These are phyloP conservation scores for Aspergillus phoenicis DNA, from an alignment of 2,329 filamentous ascomycete species.

Conservation along the genomic window DNA sequence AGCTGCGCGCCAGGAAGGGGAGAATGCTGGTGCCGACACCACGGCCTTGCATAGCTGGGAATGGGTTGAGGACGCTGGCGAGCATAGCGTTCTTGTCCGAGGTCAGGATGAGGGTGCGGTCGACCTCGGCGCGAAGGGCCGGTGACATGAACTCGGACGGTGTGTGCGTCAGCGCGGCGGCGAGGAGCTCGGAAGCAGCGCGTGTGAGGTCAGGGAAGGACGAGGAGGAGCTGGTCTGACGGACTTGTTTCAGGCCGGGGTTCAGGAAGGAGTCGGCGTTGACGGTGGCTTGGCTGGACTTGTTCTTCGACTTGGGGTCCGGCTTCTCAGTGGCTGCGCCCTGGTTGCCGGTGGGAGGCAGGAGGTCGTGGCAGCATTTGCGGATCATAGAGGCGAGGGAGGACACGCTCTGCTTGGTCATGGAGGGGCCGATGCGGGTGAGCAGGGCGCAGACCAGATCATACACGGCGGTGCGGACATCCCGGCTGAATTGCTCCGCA, in stretches of 20 bases:
- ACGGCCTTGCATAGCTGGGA: conserved; percentile 63
- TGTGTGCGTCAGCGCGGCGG: conserved; percentile 62
- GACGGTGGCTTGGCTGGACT: conserved; percentile 36
- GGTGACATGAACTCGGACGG: conserved; percentile 70
- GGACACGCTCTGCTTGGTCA: conserved; percentile 67
- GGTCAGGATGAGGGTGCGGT: conserved; percentile 76
- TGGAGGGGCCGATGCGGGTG: conserved; percentile 62
- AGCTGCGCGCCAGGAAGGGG: conserved; percentile 73
- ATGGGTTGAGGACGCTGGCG: conserved; percentile 79
- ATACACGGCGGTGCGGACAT: conserved; percentile 66
- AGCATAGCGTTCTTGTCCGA: conserved; percentile 72
- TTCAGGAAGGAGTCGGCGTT: conserved; percentile 75
- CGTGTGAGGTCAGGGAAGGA: conserved; percentile 49
- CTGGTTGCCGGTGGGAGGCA: conserved; percentile 52
- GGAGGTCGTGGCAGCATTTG: conserved; percentile 73
- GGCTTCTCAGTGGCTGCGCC: conserved; percentile 20
- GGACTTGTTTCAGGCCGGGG: conserved; percentile 39
- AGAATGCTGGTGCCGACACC: conserved; percentile 71
- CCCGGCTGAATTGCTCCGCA: conserved; percentile 51
- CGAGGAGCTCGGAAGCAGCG: conserved; percentile 65
- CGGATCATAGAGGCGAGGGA: conserved; percentile 65
- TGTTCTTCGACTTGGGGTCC: conserved; percentile 46
- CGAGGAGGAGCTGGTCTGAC: conserved; percentile 21
- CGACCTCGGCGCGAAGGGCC: conserved; percentile 71
- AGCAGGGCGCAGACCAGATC: conserved; percentile 61